Evolutionary conservation across 306 rosid species (phyloP).

Genomic region (Casuarina glauca): DNA sequence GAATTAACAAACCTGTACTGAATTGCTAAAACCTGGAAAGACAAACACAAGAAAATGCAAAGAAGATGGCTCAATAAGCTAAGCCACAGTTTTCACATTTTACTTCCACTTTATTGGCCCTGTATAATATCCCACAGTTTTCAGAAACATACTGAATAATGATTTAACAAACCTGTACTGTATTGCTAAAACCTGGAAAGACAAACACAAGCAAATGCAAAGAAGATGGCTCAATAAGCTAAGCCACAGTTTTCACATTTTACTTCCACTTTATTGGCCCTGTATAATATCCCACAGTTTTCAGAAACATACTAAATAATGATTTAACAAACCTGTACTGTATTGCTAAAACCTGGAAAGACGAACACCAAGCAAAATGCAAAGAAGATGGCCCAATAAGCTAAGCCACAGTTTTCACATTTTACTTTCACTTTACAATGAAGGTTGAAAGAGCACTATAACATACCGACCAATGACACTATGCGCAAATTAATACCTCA

Average conservation of each 20-base stretch:
- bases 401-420: neutral
- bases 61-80: neutral
- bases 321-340: neutral
- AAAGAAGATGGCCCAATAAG: neutral
- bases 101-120: conserved; percentile 53
- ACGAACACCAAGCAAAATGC: neutral
- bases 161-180: neutral
- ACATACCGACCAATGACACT: neutral
- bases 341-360: neutral
- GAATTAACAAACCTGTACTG: neutral
- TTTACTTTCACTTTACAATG: neutral
- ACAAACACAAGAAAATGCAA: neutral
- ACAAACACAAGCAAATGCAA: neutral
- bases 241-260: neutral
- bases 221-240: neutral
- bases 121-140: conserved; percentile 32
- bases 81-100: neutral
- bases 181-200: neutral
- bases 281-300: conserved; percentile 32
- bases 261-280: conserved; percentile 53
- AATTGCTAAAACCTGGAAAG: neutral
- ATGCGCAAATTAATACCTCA: too few relatives aligned
- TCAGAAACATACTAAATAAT: conserved; percentile 4
- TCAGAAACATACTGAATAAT: conserved; percentile 4
- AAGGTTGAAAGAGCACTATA: neutral